Evolutionary conservation across 2,329 filamentous ascomycete species (phyloP).

Genomic region (Penicillium sp.): DNA sequence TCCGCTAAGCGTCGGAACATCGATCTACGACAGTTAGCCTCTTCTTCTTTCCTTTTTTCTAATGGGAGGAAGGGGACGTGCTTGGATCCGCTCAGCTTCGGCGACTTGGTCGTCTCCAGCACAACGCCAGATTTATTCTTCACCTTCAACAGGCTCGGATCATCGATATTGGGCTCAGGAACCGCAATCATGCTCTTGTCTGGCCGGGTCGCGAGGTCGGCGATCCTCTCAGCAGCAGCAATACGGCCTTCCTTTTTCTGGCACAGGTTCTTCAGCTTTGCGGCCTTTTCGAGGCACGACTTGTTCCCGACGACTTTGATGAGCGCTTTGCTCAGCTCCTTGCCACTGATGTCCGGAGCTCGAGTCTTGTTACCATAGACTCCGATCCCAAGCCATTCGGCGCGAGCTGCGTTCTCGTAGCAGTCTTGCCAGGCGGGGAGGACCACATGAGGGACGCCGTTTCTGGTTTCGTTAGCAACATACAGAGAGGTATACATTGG

Average conservation of each 20-base stretch:
- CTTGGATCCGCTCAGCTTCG: conserved; percentile 16
- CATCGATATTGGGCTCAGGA: conserved; percentile 19
- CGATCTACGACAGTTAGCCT: conserved; percentile 11
- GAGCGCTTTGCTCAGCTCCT: conserved; percentile 36
- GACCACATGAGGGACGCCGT: conserved; percentile 51
- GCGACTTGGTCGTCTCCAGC: conserved; percentile 3
- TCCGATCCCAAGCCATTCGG: conserved; percentile 49
- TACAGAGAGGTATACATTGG: not conserved
- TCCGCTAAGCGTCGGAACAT: conserved; percentile 17
- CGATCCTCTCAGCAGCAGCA: conserved; percentile 27
- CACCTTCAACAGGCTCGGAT: conserved; percentile 18
- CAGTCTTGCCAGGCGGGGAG: conserved; percentile 53
- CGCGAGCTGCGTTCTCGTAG: conserved; percentile 49
- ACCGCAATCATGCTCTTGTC: conserved; percentile 26
- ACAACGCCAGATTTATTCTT: conserved; percentile 19
- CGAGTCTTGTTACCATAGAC: conserved; percentile 41
- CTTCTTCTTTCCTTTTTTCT: not conserved
- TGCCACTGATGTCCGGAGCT: conserved; percentile 37
- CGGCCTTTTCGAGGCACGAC: conserved; percentile 25
- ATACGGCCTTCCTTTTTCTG: conserved; percentile 28
- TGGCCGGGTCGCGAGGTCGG: conserved; percentile 24
- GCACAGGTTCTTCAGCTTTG: conserved; percentile 24
- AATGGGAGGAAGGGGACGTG: not conserved
- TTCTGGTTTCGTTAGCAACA: conserved; percentile 29
- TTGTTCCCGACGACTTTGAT: conserved; percentile 26